Percentiles rank a stretch among this genome's conserved stretches.
Conservation (phyloP, 1,284 basidiomycete genomes). For the Apiotrichum gamsii region DNA sequence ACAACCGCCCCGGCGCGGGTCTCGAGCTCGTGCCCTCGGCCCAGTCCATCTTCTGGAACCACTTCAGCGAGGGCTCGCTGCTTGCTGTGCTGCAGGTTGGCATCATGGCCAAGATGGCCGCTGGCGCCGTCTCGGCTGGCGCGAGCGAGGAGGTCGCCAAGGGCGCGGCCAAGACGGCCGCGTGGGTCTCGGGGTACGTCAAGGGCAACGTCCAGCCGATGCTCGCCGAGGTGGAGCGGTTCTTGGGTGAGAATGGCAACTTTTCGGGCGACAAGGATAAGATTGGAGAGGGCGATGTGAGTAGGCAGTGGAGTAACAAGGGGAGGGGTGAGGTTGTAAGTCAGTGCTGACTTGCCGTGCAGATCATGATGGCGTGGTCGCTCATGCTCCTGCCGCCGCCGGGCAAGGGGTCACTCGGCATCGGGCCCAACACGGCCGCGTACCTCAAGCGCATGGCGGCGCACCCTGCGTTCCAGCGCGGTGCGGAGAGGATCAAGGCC, state of each 20-base stretch:
- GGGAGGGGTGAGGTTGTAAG: too few relatives aligned
- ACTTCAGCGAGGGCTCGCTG: conserved; percentile 35
- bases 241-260: conserved; percentile 19
- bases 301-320: too few relatives aligned
- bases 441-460: conserved; percentile 23
- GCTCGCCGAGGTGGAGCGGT: conserved; percentile 23
- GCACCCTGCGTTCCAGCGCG: conserved; percentile 16
- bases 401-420: conserved; percentile 20
- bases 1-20: background rate
- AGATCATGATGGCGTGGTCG: conserved; percentile 39
- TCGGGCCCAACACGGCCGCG: conserved; percentile 20
- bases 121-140: background rate
- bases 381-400: conserved; percentile 25
- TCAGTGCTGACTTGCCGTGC: background rate
- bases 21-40: conserved; percentile 21
- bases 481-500: conserved; percentile 18
- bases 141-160: conserved; percentile 14
- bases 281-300: conserved; percentile 36
- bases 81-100: conserved; percentile 34
- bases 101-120: conserved; percentile 10
- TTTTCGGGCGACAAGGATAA: conserved; percentile 30
- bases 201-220: conserved; percentile 1
- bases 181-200: conserved; percentile 16
- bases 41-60: conserved; percentile 30
- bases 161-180: conserved; percentile 19